Evolutionary conservation across 805 yeast genomes (phyloP).

Genomic region (Candida boleticola): DNA sequence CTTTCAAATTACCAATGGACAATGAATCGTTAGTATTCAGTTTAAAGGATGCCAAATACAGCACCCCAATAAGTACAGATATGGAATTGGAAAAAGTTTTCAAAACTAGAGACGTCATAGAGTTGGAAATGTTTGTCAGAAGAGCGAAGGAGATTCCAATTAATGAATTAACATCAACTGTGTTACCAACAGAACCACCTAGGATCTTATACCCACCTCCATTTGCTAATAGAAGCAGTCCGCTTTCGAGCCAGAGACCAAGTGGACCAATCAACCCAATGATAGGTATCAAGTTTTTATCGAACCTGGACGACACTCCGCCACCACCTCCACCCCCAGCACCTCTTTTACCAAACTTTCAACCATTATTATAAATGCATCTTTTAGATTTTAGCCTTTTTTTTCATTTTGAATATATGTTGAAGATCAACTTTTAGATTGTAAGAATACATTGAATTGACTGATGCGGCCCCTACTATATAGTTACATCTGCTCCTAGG

Average conservation of each 20-base stretch:
- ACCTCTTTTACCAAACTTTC: constrained; percentile 27
- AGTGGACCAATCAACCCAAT: constrained; percentile 11
- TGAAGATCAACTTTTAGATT: background rate
- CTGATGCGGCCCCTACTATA: too few species aligned
- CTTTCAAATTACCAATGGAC: constrained; percentile 47
- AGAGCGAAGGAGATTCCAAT: constrained; percentile 33
- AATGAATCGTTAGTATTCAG: constrained; percentile 15
- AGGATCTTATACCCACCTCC: constrained; percentile 38
- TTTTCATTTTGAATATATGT: background rate
- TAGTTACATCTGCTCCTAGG: too few species aligned
- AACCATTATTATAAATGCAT: constrained; percentile 25
- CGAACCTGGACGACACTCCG: constrained; percentile 18
- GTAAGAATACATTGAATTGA: background rate
- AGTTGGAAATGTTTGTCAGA: constrained; percentile 37
- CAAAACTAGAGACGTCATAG: constrained; percentile 26
- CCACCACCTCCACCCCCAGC: constrained; percentile 27
- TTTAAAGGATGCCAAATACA: constrained; percentile 23
- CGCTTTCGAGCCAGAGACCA: constrained; percentile 7
- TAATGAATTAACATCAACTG: constrained; percentile 34
- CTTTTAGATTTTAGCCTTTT: too few species aligned
- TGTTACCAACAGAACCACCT: constrained; percentile 21
- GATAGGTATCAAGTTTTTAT: constrained; percentile 16
- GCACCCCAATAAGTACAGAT: constrained; percentile 29
- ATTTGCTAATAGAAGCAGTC: constrained; percentile 12
- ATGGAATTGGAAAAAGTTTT: constrained; percentile 39